Evolutionary conservation across 2,329 filamentous ascomycete genomes (phyloP), one percentile per base, ranked within the genome.

Genomic region (Mollisia scopiformis): DNA sequence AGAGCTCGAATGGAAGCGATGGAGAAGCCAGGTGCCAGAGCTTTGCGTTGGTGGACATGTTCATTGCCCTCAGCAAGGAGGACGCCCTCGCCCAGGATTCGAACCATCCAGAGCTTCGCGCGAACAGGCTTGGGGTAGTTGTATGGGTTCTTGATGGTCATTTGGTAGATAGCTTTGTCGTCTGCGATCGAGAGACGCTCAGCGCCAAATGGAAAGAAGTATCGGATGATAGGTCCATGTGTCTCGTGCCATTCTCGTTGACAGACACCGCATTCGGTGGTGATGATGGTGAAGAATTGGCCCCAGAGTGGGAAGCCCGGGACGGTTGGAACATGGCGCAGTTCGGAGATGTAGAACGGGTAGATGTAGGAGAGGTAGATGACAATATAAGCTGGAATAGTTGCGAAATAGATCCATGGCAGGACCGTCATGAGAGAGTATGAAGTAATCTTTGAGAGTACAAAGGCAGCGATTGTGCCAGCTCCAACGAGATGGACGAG

Each of bases 1-100:
- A 96, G 78, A 56, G 93, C 85, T 72, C 94, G 94, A 74, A 96
- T 81, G 67, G 94, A 90, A 14, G 91, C 85, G 71, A 92, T 95
- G 19, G 86, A 83, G 74, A 96, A 96, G 1, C 91, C 90, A 0
- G 92, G 92, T 77, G 88, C 85, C 27, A 96, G 82, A 59, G 88
- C 86, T 73, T 90, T 92, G 49, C 93, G 84, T 77, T 92, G 90
- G 70, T 68, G 66, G 14, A 66, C 58, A 30, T 68, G 66, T 19
- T 65, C 66, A 7, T 52, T 55, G n/a, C 93, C 93, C 75, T 97
- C 93, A 1, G 91, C 89, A 8, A 97, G 79, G 37, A 97, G 76
- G 6, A 93, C 78, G n/a, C 90, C 90, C 8, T 88, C 77, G 7
- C 91, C 88, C 10, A 93, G 78, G 35, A 92, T 80, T 25, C 84